Base-by-base conservation (phyloP, 2,329 filamentous ascomycete genomes). In the Hymenoscyphus scutula region DNA sequence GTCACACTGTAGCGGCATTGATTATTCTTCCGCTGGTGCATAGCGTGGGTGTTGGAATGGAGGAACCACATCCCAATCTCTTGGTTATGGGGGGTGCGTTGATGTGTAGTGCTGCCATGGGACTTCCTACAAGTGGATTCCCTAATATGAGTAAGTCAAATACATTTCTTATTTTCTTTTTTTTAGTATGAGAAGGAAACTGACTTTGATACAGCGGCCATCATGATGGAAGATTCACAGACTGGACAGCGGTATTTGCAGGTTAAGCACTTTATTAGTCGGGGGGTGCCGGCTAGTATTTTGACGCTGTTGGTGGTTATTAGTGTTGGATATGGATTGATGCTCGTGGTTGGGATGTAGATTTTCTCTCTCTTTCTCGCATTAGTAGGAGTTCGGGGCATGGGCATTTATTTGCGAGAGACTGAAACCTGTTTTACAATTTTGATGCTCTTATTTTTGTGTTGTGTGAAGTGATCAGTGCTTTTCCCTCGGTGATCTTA, bases 21-120 rank as follows among this genome's bases (percentile, higher is more conserved):
- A 99, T 99, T 72, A 91, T 99, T 70, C 80, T 99, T 27, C 95
- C 95, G 1, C 84, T 99, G 1, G 93, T 99, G 1, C 86, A 88
- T 71, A 86, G 95, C 68, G 92, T 99, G 8, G 96, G 95, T 19
- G 82, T 85, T 64, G 83, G 81, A 57, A 97, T 99, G 92, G 85
- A 89, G 2, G 83, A 96, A 74, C 93, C 94, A 30, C 92, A 96
- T 74, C 94, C 95, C 8, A 98, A 98, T 76, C 78, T 99, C 64
- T 79, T 99, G 63, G 95, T 99, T 66, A 98, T 99, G 94, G 91
- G 88, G 0, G 89, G 90, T 60, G 94, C 96, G 11, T 79, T 99
- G 66, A 99, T 99, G 92, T 97, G 95, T 74, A 94, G 89, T 68
- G 93, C 93, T n/a, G 95, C 92, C 1, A 99, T 99, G 95, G 95